These are phyloP conservation scores for Acacia pycnantha DNA, from an alignment of 331 rosid species.

Conservation along the genomic window DNA sequence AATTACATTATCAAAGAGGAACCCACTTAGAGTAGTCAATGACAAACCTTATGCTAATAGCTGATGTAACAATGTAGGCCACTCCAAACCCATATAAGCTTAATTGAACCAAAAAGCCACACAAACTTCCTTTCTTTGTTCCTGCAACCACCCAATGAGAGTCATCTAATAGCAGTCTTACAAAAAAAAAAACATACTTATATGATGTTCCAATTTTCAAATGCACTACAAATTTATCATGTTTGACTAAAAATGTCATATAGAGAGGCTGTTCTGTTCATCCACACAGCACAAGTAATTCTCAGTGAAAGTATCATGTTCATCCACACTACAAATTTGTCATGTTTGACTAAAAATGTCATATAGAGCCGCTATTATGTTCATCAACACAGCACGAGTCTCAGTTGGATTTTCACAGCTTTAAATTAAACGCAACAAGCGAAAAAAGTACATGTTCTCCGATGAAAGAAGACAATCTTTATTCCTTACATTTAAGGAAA, in stretches of 20 bases:
- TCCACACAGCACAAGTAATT: neutral
- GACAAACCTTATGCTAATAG: constrained; percentile 59
- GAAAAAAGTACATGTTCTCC: neutral
- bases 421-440: neutral
- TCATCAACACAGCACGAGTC: neutral
- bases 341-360: constrained; percentile 1
- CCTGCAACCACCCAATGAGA: constrained; percentile 45
- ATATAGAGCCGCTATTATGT: neutral
- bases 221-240: neutral
- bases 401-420: neutral
- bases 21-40: neutral
- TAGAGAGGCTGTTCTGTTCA: neutral
- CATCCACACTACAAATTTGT: neutral
- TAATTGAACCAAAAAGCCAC: constrained; percentile 45
- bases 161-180: constrained; percentile 5
- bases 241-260: neutral
- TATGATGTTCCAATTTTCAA: neutral
- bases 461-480: neutral
- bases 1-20: neutral
- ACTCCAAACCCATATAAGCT: constrained; percentile 60
- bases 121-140: constrained; percentile 28
- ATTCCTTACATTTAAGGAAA: neutral
- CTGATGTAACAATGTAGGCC: constrained; percentile 58
- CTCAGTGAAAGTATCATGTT: no score
- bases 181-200: constrained; percentile 1